phyloP scores from a whole-genome alignment of 2,329 filamentous ascomycete genomes.

The Sporothrix inflata region DNA sequence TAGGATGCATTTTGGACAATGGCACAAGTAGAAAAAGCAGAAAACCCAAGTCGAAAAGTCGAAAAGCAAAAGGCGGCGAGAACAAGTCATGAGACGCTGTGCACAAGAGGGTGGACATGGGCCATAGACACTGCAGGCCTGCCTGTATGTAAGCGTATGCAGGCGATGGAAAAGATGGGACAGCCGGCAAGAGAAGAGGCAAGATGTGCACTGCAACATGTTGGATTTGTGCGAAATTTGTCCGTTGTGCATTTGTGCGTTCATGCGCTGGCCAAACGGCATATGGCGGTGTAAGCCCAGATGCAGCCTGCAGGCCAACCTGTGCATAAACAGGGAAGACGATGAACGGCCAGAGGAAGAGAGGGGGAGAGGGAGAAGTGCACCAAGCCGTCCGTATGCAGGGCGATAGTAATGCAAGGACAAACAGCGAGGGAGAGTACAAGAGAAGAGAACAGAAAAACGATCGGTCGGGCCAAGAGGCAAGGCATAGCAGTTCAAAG shows the following conservation, averaged over 20 bases:
- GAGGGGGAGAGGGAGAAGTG: background rate
- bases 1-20: background rate
- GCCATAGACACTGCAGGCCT: too few species aligned
- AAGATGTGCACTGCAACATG: background rate
- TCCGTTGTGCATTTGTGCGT: background rate
- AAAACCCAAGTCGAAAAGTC: background rate
- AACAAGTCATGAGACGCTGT: background rate
- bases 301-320: background rate
- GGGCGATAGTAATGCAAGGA: background rate
- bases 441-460: background rate
- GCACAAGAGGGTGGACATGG: background rate
- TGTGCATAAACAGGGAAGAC: slow-evolving; percentile 16
- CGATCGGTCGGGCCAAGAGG: background rate
- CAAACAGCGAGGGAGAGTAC: background rate
- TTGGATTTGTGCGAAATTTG: background rate
- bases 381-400: background rate
- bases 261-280: background rate
- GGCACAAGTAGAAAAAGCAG: background rate
- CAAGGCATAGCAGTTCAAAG: background rate
- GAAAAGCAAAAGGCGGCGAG: background rate
- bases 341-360: background rate
- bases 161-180: slow-evolving; percentile 11
- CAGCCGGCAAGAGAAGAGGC: background rate
- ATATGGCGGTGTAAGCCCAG: background rate
- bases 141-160: background rate